Evolutionary conservation across 1,284 basidiomycete genomes (phyloP).

Genomic region (Ustilago vetiveriae): DNA sequence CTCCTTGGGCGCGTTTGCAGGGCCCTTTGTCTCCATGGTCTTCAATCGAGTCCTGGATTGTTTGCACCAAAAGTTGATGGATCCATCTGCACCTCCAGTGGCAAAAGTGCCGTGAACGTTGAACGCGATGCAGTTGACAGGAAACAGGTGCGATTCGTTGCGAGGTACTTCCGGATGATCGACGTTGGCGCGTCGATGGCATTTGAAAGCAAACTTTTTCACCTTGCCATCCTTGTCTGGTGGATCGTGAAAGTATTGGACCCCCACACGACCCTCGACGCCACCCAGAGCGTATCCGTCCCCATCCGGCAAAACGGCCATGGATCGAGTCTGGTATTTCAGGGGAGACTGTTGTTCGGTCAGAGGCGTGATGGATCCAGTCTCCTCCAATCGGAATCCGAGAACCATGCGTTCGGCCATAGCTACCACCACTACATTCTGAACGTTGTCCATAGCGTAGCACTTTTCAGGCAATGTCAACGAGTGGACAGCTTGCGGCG

Average conservation of each 20-base stretch:
- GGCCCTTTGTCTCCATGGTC: slow-evolving; percentile 68
- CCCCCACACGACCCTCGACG: slow-evolving; percentile 92
- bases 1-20: slow-evolving; percentile 56
- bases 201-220: slow-evolving; percentile 93
- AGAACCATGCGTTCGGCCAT: slow-evolving; percentile 88
- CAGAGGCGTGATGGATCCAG: slow-evolving; percentile 65
- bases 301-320: slow-evolving; percentile 57
- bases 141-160: slow-evolving; percentile 75
- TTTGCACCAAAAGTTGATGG: slow-evolving; percentile 76
- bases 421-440: slow-evolving; percentile 90
- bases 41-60: slow-evolving; percentile 87
- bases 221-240: slow-evolving; percentile 57
- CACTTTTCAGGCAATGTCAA: slow-evolving; percentile 82
- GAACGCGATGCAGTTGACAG: slow-evolving; percentile 91
- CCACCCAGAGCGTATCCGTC: slow-evolving; percentile 79
- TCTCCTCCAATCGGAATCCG: slow-evolving; percentile 81
- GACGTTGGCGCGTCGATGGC: slow-evolving; percentile 81
- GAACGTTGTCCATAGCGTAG: slow-evolving; percentile 82
- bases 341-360: slow-evolving; percentile 67
- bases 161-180: slow-evolving; percentile 71
- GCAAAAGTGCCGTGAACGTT: slow-evolving; percentile 93
- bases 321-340: slow-evolving; percentile 87
- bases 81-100: slow-evolving; percentile 78
- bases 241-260: slow-evolving; percentile 77
- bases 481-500: slow-evolving; percentile 48